Evolutionary conservation across 1,284 basidiomycete species (phyloP).

Genomic region (Pseudozyma sp.): DNA sequence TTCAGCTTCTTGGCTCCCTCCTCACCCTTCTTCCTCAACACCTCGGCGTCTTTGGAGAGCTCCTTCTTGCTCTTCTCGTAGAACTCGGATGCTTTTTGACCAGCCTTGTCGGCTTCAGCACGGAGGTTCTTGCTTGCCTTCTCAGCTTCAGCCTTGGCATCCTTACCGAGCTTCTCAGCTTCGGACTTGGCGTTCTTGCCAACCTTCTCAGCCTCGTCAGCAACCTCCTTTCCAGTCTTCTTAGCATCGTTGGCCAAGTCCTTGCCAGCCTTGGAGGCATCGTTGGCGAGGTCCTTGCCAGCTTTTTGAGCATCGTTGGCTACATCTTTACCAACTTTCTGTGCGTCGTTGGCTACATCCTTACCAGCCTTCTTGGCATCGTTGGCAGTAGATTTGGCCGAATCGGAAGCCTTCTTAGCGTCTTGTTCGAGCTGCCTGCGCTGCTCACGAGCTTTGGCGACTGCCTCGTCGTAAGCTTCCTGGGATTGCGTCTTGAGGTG

Average conservation of each 20-base stretch:
- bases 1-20: slow-evolving; percentile 54
- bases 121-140: slow-evolving; percentile 41
- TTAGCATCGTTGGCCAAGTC: slow-evolving; percentile 25
- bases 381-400: slow-evolving; percentile 28
- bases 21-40: slow-evolving; percentile 46
- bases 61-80: slow-evolving; percentile 48
- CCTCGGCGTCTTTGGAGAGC: slow-evolving; percentile 45
- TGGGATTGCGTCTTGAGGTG: slow-evolving; percentile 58
- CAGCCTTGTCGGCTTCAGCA: slow-evolving; percentile 43
- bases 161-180: slow-evolving; percentile 43
- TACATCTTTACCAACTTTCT: slow-evolving; percentile 24
- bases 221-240: slow-evolving; percentile 31
- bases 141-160: slow-evolving; percentile 27
- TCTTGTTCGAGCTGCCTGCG: slow-evolving; percentile 44
- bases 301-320: slow-evolving; percentile 28
- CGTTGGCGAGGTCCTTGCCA: slow-evolving; percentile 20
- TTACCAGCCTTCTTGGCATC: slow-evolving; percentile 25
- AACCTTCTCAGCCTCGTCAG: slow-evolving; percentile 27
- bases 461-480: slow-evolving; percentile 49
- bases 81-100: slow-evolving; percentile 47
- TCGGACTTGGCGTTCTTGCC: slow-evolving; percentile 38
- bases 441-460: slow-evolving; percentile 41
- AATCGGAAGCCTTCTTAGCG: slow-evolving; percentile 35
- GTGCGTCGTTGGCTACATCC: slow-evolving; percentile 26
- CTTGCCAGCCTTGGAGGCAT: slow-evolving; percentile 26